These are phyloP conservation scores for Epipyxis sp. DNA, from an alignment of 108 stramenopile species.

Conservation along the genomic window DNA sequence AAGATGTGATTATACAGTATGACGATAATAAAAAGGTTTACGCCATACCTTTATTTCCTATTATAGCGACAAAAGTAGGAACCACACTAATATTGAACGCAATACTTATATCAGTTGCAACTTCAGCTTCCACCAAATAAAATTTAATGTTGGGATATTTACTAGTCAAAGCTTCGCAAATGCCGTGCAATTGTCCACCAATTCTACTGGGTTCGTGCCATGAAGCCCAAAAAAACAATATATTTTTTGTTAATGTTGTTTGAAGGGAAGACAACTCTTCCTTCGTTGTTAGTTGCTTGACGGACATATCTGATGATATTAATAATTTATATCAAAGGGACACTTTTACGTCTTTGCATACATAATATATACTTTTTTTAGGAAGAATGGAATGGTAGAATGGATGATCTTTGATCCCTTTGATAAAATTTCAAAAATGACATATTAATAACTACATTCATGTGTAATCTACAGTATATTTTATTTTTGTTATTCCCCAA, in stretches of 20 bases:
- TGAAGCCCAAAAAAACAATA: slow-evolving; percentile 76
- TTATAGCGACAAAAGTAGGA: slow-evolving; percentile 76
- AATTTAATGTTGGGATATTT: slow-evolving; percentile 50
- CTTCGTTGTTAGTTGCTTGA: neutral
- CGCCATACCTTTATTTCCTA: slow-evolving; percentile 35
- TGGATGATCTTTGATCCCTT: too few relatives aligned
- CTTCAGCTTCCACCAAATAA: slow-evolving; percentile 75
- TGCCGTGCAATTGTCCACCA: slow-evolving; percentile 59
- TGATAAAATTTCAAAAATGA: too few relatives aligned
- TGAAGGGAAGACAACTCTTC: neutral
- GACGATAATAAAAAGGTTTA: too few relatives aligned
- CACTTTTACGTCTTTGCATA: too few relatives aligned
- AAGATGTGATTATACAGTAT: too few relatives aligned
- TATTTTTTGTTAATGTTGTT: slow-evolving; percentile 43
- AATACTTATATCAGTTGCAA: slow-evolving; percentile 48
- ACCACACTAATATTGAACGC: slow-evolving; percentile 70
- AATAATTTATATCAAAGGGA: too few relatives aligned
- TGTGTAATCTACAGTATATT: too few relatives aligned
- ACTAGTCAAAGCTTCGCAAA: slow-evolving; percentile 47
- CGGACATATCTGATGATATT: too few relatives aligned
- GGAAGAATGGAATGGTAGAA: too few relatives aligned
- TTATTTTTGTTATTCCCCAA: too few relatives aligned
- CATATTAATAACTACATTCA: too few relatives aligned
- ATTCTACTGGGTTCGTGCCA: slow-evolving; percentile 75
- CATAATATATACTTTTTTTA: too few relatives aligned